These are phyloP conservation scores for Solanum clarkiae DNA, from an alignment of 257 asterid species.

Conservation along the genomic window DNA sequence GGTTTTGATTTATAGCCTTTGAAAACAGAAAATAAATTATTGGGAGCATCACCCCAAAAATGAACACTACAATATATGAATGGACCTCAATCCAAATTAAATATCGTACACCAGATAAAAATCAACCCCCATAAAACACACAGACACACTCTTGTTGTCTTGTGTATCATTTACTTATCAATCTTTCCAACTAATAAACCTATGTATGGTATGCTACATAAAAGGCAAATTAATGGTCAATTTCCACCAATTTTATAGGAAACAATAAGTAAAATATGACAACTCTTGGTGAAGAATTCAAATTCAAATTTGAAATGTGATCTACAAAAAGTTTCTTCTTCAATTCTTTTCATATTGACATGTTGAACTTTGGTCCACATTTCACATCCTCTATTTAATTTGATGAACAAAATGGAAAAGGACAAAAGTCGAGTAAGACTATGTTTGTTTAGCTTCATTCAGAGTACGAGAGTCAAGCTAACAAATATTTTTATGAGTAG, in stretches of 20 bases:
- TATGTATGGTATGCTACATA: neutral
- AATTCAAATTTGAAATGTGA: neutral
- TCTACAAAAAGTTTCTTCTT: neutral
- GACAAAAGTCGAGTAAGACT: neutral
- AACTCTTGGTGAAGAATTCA: neutral
- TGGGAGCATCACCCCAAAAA: neutral
- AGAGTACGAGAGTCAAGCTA: rapidly evolving
- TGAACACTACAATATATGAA: neutral
- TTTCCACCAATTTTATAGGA: neutral
- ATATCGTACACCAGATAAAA: neutral
- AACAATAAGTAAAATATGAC: neutral
- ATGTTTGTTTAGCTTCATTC: neutral
- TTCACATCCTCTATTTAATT: neutral
- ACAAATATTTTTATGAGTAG: neutral
- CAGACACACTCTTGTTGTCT: neutral
- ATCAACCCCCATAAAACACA: neutral
- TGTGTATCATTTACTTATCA: neutral
- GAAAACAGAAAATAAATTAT: no score
- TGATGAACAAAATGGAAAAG: neutral
- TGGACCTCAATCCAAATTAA: neutral
- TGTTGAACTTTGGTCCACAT: neutral
- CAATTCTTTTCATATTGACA: neutral
- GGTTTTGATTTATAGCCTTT: no score
- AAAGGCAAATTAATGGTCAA: neutral
- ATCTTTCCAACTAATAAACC: neutral